Evolutionary conservation across 768 basidiomycete genomes (phyloP), one percentile per base, ranked within the genome.

Genomic region (Nidula microcarpa): DNA sequence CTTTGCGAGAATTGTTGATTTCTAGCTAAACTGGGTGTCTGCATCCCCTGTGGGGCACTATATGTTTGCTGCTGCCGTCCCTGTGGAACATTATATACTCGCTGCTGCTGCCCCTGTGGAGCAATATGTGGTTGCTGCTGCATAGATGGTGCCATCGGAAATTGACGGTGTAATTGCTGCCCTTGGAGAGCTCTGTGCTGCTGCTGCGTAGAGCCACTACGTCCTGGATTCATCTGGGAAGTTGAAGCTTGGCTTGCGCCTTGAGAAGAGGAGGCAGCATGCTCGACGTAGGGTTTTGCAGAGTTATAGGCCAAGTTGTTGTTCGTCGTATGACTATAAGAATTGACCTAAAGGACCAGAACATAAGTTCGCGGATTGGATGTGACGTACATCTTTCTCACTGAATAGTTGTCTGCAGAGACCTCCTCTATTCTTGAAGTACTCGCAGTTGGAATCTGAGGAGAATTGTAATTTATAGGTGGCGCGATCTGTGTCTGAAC

Each of bases 341-440:
- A 23, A 11, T 41, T 41, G 39, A 41, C 13, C 39, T 11, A 41
- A 11, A 41, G 39, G 16, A 41, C 39, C 39, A 11, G 39, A 41
- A 11, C 39, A 41, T 11, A 16, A 41, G 16, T 11, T 41, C 16
- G 11, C 13, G 3, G 16, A 11, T 41, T 41, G 4, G 39, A 16
- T 3, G 39, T 11, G 3, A 11, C 13, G 11, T 11, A 11, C 39
- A 46, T 46, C 13, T 10, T 46, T n/a, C 18, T 10, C 13, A 10
- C 10, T 36, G 23, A 36, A 49, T 49, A n/a, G 34, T 6, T 33
- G 18, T 35, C 48, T 33, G 32, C 9, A 17, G 32, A 7, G 34
- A 57, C 17, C 30, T 59, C 58, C 23, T 59, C 58, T 5, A 59
- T 59, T 18, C 58, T 49, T 7, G 58, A 50, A 34, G 53, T 52